phyloP scores from a whole-genome alignment of 2,329 filamentous ascomycete species.

The Beauveria caledonica region DNA sequence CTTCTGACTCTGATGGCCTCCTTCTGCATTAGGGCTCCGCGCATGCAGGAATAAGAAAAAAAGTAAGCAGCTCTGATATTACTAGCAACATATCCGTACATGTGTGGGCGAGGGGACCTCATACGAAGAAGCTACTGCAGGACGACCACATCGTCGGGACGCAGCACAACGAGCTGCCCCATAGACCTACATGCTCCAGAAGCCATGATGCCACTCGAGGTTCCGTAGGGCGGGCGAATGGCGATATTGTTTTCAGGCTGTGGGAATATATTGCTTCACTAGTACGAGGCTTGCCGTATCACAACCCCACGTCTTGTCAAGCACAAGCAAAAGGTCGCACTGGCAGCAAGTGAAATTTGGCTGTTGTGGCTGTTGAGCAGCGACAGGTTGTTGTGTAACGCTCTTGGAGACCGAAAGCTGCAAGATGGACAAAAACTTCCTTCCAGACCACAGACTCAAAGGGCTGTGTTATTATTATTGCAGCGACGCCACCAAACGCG shows the following conservation, averaged over 20 bases:
- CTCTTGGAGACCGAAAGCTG: background rate
- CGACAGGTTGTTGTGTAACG: background rate
- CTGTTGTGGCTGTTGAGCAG: background rate
- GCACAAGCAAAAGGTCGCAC: no score
- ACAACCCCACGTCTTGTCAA: no score
- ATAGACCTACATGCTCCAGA: background rate
- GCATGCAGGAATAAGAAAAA: background rate
- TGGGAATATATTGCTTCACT: background rate
- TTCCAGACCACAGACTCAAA: no score
- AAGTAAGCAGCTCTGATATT: background rate
- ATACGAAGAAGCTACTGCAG: background rate
- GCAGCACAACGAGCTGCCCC: background rate
- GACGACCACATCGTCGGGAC: conserved; percentile 4
- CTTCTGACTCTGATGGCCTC: background rate
- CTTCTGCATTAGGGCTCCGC: background rate
- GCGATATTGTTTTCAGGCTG: background rate
- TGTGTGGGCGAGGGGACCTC: background rate
- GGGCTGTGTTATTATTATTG: background rate
- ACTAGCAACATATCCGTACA: background rate
- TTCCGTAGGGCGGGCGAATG: background rate
- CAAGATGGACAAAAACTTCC: background rate
- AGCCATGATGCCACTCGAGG: background rate
- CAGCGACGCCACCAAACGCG: background rate
- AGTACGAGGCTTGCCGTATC: background rate
- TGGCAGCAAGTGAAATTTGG: background rate